phyloP scores from a whole-genome alignment of 495 filamentous ascomycete genomes.

The Penicillium goetzii region DNA sequence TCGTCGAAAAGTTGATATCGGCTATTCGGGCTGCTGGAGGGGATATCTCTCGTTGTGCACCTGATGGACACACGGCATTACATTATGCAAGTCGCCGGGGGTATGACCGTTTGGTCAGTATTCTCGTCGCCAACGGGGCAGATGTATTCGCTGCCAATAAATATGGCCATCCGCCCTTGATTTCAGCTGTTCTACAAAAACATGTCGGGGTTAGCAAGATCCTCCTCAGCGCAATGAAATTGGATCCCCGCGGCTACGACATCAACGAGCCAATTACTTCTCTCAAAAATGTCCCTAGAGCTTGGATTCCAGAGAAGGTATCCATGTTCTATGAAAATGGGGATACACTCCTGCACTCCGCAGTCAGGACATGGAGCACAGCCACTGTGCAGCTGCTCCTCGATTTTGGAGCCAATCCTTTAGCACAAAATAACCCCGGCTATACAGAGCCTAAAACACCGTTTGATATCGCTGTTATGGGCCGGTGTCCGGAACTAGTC shows the following conservation, averaged over 20 bases:
- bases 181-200: background rate
- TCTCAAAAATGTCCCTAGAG: background rate
- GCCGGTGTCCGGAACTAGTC: background rate
- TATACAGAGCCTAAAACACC: background rate
- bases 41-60: background rate
- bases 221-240: background rate
- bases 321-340: background rate
- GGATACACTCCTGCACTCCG: background rate
- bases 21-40: slow-evolving; percentile 1
- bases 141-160: background rate
- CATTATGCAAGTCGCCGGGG: slow-evolving; percentile 1
- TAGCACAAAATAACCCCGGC: background rate
- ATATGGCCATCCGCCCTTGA: background rate
- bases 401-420: background rate
- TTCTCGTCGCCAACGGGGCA: background rate
- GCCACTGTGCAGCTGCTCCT: background rate
- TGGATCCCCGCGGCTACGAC: background rate
- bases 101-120: background rate
- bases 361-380: background rate
- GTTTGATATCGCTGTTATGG: background rate
- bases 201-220: background rate
- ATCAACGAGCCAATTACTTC: background rate
- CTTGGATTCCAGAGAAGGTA: background rate
- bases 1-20: slow-evolving; percentile 1
- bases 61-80: background rate